Evolutionary conservation across 495 filamentous ascomycete genomes (phyloP).

Genomic region (Aspergillus cavernicola): DNA sequence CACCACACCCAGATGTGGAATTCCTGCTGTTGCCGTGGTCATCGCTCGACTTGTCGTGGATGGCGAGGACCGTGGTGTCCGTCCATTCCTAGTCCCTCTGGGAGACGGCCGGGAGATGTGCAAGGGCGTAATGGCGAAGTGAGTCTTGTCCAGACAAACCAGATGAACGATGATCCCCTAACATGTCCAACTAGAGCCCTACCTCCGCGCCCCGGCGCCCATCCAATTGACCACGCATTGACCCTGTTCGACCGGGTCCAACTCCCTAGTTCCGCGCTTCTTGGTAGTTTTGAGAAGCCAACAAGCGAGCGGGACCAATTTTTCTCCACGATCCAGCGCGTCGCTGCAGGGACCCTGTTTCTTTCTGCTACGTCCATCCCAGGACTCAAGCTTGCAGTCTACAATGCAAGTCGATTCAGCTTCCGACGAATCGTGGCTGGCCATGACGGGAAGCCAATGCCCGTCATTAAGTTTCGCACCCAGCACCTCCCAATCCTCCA

Average conservation of each 20-base stretch:
- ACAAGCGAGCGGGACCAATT: conserved; percentile 20
- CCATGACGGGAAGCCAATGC: neutral
- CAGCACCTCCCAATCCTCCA: conserved; percentile 34
- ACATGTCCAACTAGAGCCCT: conserved; percentile 11
- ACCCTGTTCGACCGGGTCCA: conserved; percentile 33
- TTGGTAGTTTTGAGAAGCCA: conserved; percentile 20
- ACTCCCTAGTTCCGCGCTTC: conserved; percentile 25
- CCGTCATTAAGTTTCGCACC: conserved; percentile 35
- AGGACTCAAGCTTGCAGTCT: conserved; percentile 17
- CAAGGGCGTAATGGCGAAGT: conserved; percentile 27
- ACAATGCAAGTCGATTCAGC: conserved; percentile 26
- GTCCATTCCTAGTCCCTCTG: conserved; percentile 31
- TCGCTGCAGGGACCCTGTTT: conserved; percentile 24
- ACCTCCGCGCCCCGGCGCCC: conserved; percentile 23
- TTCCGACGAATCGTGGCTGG: conserved; percentile 16
- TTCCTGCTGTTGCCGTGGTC: conserved; percentile 28
- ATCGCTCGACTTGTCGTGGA: conserved; percentile 32
- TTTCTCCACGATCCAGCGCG: conserved; percentile 23
- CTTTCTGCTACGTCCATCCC: conserved; percentile 22
- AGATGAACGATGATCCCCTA: neutral
- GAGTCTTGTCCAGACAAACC: neutral
- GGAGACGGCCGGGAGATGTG: conserved; percentile 28
- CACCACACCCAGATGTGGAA: conserved; percentile 21
- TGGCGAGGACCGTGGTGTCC: conserved; percentile 27
- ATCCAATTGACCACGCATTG: conserved; percentile 33